These are phyloP conservation scores for Metschnikowia cerradonensis DNA, from an alignment of 805 yeast genomes.

Conservation along the genomic window DNA sequence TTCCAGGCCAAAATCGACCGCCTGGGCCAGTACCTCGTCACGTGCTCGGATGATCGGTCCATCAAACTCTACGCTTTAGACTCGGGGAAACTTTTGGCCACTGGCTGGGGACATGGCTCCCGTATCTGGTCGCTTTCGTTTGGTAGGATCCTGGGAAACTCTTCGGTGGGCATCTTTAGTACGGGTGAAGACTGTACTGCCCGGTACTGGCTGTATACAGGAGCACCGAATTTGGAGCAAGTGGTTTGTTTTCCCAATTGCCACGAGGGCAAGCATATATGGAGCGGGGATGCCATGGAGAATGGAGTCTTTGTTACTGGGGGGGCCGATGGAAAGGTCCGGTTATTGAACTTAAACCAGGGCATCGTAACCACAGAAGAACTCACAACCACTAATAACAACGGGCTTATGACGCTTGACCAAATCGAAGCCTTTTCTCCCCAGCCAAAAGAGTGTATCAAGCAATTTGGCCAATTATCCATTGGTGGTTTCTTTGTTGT, in stretches of 20 bases:
- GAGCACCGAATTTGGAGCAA: slow-evolving; percentile 34
- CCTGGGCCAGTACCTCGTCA: slow-evolving; percentile 53
- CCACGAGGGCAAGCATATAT: slow-evolving; percentile 81
- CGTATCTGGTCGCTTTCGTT: slow-evolving; percentile 84
- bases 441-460: slow-evolving; percentile 51
- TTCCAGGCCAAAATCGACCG: slow-evolving; percentile 69
- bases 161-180: slow-evolving; percentile 48
- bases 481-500: slow-evolving; percentile 41
- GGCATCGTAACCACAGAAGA: neutral
- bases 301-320: slow-evolving; percentile 67
- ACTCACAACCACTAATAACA: no score
- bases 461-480: slow-evolving; percentile 51
- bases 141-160: slow-evolving; percentile 21
- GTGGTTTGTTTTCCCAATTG: slow-evolving; percentile 51
- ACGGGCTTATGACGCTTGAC: neutral
- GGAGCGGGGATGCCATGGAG: slow-evolving; percentile 67
- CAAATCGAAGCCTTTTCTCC: slow-evolving; percentile 16
- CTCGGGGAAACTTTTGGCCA: slow-evolving; percentile 56
- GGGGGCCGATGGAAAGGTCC: slow-evolving; percentile 88
- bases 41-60: slow-evolving; percentile 94
- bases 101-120: slow-evolving; percentile 96
- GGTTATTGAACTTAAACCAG: slow-evolving; percentile 47
- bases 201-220: slow-evolving; percentile 62
- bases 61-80: slow-evolving; percentile 67
- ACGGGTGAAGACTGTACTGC: slow-evolving; percentile 84